phyloP scores from a whole-genome alignment of 257 asterid genomes.

The Solanum pennellii region DNA sequence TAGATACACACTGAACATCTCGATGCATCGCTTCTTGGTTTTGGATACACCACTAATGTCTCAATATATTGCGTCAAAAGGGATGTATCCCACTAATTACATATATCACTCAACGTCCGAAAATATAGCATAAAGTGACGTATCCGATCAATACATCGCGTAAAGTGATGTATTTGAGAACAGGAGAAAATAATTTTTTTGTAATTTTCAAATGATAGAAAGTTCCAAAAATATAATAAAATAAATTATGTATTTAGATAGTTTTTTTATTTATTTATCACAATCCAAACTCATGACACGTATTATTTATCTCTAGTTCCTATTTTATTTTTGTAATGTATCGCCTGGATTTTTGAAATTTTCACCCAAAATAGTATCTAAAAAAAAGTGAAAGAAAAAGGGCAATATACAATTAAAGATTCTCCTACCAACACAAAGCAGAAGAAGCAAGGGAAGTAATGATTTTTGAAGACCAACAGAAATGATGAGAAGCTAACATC shows the following conservation, averaged over 20 bases:
- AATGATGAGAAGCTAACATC: neutral
- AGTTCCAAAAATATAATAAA: too few relatives aligned
- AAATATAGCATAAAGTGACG: too few relatives aligned
- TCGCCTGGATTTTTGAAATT: neutral
- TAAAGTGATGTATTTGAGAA: too few relatives aligned
- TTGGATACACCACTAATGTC: too few relatives aligned
- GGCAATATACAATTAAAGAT: neutral
- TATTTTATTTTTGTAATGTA: too few relatives aligned
- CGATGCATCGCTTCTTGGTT: too few relatives aligned
- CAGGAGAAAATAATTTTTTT: too few relatives aligned
- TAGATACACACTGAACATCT: too few relatives aligned
- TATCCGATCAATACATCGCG: too few relatives aligned
- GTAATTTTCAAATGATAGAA: neutral
- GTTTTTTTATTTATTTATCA: too few relatives aligned
- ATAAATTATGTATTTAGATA: too few relatives aligned
- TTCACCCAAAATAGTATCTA: neutral
- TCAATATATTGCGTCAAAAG: neutral
- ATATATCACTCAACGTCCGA: neutral
- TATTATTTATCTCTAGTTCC: too few relatives aligned
- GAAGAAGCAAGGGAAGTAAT: neutral
- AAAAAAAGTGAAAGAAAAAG: neutral
- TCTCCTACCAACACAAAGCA: neutral
- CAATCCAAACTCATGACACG: neutral
- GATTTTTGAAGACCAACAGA: neutral
- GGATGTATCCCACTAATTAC: neutral